Evolutionary conservation across 371 early-diverging fungal species (phyloP).

Genomic region (Saksenaea vasiformis): DNA sequence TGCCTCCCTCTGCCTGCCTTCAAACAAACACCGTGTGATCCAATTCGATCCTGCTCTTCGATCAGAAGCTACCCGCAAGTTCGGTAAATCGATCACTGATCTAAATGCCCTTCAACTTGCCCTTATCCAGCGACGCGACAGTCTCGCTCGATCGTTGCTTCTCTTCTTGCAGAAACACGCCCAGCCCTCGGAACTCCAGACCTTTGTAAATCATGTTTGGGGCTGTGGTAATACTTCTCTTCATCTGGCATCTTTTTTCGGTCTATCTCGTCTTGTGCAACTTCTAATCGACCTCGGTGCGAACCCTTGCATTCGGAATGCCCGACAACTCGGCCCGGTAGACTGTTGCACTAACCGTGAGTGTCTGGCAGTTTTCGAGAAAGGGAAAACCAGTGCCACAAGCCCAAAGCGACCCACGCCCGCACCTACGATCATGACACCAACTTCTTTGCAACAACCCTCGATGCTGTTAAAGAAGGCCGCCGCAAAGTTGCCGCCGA

Average conservation of each 20-base stretch:
- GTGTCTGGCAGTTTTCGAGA: constrained; percentile 18
- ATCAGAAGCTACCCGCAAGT: constrained; percentile 24
- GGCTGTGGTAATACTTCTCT: constrained; percentile 37
- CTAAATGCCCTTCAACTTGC: constrained; percentile 25
- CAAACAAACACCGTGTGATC: constrained; percentile 26
- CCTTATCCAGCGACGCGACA: constrained; percentile 3
- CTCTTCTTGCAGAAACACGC: constrained; percentile 11
- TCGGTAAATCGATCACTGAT: constrained; percentile 22
- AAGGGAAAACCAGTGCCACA: neutral
- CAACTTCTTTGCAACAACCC: constrained; percentile 9
- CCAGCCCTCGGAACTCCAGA: constrained; percentile 17
- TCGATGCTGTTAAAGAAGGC: constrained; percentile 29
- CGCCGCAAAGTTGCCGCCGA: neutral
- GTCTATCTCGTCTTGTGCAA: constrained; percentile 42
- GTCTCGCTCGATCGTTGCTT: constrained; percentile 4
- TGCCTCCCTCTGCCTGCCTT: constrained; percentile 26
- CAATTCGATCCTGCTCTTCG: constrained; percentile 19
- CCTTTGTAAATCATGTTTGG: constrained; percentile 35
- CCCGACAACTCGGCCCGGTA: constrained; percentile 32
- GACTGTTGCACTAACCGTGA: constrained; percentile 35
- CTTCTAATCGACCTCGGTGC: constrained; percentile 40
- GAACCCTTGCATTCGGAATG: constrained; percentile 30
- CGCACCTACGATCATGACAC: neutral
- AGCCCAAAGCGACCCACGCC: constrained; percentile 9
- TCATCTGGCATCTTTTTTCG: constrained; percentile 44